phyloP scores from a whole-genome alignment of 2,329 filamentous ascomycete species.

The Tympanopsis confertula region DNA sequence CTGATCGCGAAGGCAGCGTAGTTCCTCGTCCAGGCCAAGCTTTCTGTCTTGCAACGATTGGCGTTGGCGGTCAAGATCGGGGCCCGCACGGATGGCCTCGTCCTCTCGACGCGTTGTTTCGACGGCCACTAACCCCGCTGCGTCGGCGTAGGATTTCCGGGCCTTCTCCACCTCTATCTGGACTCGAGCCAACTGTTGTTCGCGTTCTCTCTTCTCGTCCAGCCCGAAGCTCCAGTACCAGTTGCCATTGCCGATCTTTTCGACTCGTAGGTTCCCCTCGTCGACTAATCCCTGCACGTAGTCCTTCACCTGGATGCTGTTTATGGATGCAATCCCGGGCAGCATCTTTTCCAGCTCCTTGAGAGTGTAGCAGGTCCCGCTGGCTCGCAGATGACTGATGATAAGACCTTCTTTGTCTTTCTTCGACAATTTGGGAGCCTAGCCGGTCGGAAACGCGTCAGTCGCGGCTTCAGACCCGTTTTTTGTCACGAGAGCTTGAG shows the following conservation, averaged over 20 bases:
- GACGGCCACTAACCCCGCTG: not conserved
- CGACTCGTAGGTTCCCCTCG: conserved; percentile 48
- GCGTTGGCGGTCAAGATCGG: not conserved
- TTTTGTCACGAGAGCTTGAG: no score
- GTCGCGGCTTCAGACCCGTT: no score
- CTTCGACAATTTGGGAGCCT: not conserved
- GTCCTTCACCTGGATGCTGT: conserved; percentile 56
- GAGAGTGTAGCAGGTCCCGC: conserved; percentile 49
- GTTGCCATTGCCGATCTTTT: conserved; percentile 61
- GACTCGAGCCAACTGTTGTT: not conserved
- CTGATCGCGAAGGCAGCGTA: no score
- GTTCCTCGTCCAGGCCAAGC: no score
- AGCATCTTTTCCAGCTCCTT: conserved; percentile 58
- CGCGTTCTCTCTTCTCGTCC: conserved; percentile 24
- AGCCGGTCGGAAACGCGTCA: no score
- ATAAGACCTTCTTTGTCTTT: conserved; percentile 43
- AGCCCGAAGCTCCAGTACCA: conserved; percentile 61
- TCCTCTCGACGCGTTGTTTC: not conserved
- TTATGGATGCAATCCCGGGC: conserved; percentile 49
- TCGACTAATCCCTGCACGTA: conserved; percentile 50
- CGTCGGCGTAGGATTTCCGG: not conserved
- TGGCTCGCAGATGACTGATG: conserved; percentile 45
- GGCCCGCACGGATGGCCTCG: not conserved
- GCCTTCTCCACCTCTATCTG: not conserved
- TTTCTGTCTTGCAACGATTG: not conserved